phyloP scores from a whole-genome alignment of 1,139 yeast genomes.

The Candida sanyaensis region DNA sequence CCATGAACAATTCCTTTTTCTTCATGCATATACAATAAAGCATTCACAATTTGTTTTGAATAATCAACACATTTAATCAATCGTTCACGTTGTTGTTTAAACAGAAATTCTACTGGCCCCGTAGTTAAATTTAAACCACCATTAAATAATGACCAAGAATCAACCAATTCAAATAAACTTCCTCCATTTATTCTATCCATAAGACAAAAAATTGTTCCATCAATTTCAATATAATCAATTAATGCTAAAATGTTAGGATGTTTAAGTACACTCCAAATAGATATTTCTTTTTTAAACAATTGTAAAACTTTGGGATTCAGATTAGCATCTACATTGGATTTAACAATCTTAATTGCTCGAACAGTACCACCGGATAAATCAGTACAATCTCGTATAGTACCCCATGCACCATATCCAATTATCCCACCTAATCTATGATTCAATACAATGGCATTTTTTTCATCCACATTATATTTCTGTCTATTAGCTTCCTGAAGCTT shows the following conservation, averaged over 20 bases:
- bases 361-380: constrained; percentile 39
- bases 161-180: constrained; percentile 75
- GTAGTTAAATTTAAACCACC: constrained; percentile 26
- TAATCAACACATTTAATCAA: constrained; percentile 21
- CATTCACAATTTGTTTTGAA: constrained; percentile 55
- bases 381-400: constrained; percentile 76
- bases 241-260: constrained; percentile 61
- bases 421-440: constrained; percentile 68
- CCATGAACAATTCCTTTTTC: constrained; percentile 78
- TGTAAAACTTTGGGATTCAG: constrained; percentile 35
- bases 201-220: constrained; percentile 67
- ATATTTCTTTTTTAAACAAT: constrained; percentile 70
- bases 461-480: constrained; percentile 49
- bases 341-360: constrained; percentile 79
- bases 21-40: constrained; percentile 69
- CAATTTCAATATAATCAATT: constrained; percentile 60
- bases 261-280: constrained; percentile 66
- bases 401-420: constrained; percentile 94
- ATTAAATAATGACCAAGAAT: constrained; percentile 59
- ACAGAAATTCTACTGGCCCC: constrained; percentile 35
- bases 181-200: constrained; percentile 78
- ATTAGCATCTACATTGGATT: constrained; percentile 40
- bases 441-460: constrained; percentile 61
- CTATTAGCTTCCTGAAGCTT: constrained; percentile 22
- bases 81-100: constrained; percentile 26